Percentiles rank a stretch among this genome's conserved stretches.
Evolutionary conservation across 2,329 filamentous ascomycete species (phyloP).

Genomic region (Neopestalotiopsis sp.): DNA sequence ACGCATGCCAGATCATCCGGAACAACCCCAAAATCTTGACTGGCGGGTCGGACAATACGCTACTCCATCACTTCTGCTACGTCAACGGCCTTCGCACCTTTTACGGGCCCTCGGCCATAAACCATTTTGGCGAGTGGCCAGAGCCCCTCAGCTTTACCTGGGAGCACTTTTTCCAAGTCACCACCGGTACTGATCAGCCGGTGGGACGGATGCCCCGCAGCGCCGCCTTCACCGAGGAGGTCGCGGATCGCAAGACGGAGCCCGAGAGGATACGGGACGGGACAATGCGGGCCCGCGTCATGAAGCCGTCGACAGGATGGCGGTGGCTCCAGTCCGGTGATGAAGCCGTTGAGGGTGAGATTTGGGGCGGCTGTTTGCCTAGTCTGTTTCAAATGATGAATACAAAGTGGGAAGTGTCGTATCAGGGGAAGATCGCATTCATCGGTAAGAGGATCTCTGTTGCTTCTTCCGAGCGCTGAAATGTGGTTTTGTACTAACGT

Average conservation of each 20-base stretch:
- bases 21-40: conserved; percentile 45
- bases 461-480: neutral
- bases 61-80: conserved; percentile 46
- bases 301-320: conserved; percentile 1
- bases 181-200: conserved; percentile 15
- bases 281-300: neutral
- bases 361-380: conserved; percentile 5
- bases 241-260: neutral
- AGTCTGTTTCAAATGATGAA: neutral
- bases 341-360: neutral
- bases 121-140: conserved; percentile 38
- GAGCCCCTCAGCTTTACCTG: conserved; percentile 36
- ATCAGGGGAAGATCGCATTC: neutral
- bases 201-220: neutral
- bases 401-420: neutral
- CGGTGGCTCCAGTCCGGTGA: neutral
- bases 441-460: neutral
- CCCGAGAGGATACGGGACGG: neutral
- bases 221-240: neutral
- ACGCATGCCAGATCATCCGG: conserved; percentile 28
- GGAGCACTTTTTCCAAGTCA: conserved; percentile 37
- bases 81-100: conserved; percentile 46
- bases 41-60: conserved; percentile 47
- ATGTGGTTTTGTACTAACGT: neutral
- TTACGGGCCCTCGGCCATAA: conserved; percentile 45